These are phyloP conservation scores for Cladophialophora exuberans DNA, from an alignment of 2,329 filamentous ascomycete genomes.

Conservation along the genomic window DNA sequence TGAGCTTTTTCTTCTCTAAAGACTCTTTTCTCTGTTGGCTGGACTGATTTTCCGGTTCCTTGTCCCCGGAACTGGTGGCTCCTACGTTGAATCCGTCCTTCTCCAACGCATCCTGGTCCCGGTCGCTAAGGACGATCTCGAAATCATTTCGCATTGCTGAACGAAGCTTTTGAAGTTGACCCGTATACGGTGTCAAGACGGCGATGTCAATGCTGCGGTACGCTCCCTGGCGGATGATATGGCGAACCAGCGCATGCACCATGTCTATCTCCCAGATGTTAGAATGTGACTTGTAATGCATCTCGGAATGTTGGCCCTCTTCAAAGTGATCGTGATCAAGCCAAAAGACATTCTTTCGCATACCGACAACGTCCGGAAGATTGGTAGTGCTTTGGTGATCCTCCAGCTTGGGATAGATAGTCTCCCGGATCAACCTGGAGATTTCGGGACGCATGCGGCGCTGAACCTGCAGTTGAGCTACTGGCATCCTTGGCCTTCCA, in stretches of 20 bases:
- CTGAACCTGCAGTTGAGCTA: slow-evolving; percentile 58
- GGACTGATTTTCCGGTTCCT: slow-evolving; percentile 28
- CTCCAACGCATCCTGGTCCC: slow-evolving; percentile 61
- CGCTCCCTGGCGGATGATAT: slow-evolving; percentile 66
- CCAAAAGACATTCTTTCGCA: slow-evolving; percentile 56
- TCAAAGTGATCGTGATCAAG: slow-evolving; percentile 53
- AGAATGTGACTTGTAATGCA: slow-evolving; percentile 46
- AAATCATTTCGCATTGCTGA: slow-evolving; percentile 48
- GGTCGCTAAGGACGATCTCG: slow-evolving; percentile 66
- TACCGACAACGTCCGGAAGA: slow-evolving; percentile 51
- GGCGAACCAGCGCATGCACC: slow-evolving; percentile 63
- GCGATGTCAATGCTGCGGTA: slow-evolving; percentile 68
- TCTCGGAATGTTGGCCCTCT: slow-evolving; percentile 32
- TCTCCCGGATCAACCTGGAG: slow-evolving; percentile 59
- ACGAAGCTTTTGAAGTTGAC: slow-evolving; percentile 55
- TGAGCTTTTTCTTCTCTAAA: slow-evolving; percentile 52
- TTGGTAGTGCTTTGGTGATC: slow-evolving; percentile 49
- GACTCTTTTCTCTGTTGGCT: slow-evolving; percentile 42
- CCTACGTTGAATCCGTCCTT: slow-evolving; percentile 31
- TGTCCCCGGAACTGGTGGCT: slow-evolving; percentile 26
- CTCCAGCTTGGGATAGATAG: slow-evolving; percentile 60
- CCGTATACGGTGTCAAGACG: slow-evolving; percentile 66
- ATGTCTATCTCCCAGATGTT: slow-evolving; percentile 65
- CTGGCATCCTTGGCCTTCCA: slow-evolving; percentile 37
- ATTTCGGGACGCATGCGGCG: slow-evolving; percentile 69